phyloP scores from a whole-genome alignment of 1,284 basidiomycete species.

The Ganoderma leucocontextum region DNA sequence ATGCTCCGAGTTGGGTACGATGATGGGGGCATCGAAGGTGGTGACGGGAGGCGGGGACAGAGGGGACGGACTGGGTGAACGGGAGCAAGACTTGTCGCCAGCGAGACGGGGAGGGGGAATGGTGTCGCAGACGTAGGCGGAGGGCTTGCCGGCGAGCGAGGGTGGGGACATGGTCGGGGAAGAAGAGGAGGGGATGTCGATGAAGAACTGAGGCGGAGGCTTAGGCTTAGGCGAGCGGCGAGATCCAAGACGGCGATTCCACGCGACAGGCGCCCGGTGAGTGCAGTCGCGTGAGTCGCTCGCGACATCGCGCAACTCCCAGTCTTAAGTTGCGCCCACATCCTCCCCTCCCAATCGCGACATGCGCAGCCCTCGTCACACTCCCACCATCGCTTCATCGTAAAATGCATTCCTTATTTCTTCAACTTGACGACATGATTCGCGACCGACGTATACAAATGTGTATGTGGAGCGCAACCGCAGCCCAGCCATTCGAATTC shows the following conservation, averaged over 20 bases:
- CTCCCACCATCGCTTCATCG: background rate
- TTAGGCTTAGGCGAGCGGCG: slow-evolving; percentile 14
- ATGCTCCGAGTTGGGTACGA: slow-evolving; percentile 26
- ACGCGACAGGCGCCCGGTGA: slow-evolving; percentile 25
- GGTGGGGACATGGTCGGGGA: slow-evolving; percentile 32
- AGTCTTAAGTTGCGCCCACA: background rate
- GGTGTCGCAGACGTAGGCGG: slow-evolving; percentile 71
- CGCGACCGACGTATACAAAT: slow-evolving; percentile 4
- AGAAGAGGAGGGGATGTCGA: slow-evolving; percentile 13
- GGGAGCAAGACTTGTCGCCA: slow-evolving; percentile 36
- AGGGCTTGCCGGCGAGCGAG: slow-evolving; percentile 30
- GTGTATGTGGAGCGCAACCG: slow-evolving; percentile 16
- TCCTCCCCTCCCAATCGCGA: slow-evolving; percentile 12
- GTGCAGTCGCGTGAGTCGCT: slow-evolving; percentile 36
- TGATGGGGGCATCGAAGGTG: slow-evolving; percentile 43
- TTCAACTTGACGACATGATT: slow-evolving; percentile 4
- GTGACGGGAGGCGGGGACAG: slow-evolving; percentile 39
- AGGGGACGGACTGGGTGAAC: slow-evolving; percentile 39
- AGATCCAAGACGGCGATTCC: background rate
- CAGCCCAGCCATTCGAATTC: slow-evolving; percentile 33
- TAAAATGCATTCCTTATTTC: slow-evolving; percentile 3
- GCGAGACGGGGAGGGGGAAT: slow-evolving; percentile 69
- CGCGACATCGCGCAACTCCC: slow-evolving; percentile 38
- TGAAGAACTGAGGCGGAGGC: background rate
- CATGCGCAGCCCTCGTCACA: slow-evolving; percentile 4